Evolutionary conservation across 176 grass and related monocot species (phyloP).

Genomic region (Elymus sibiricus): DNA sequence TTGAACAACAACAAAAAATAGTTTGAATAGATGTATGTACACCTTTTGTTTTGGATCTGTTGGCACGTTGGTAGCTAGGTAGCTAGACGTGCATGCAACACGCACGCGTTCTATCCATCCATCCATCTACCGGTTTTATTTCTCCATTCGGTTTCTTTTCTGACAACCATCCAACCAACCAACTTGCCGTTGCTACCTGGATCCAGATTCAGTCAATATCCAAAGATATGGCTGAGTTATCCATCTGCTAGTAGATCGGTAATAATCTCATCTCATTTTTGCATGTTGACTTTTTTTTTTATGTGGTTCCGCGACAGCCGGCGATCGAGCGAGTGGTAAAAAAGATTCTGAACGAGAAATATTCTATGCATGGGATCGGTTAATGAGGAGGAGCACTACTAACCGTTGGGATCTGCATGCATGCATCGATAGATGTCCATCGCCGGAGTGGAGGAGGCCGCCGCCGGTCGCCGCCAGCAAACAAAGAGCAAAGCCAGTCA

Average conservation of each 20-base stretch:
- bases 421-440: neutral
- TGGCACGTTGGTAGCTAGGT: no score
- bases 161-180: neutral
- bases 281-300: no score
- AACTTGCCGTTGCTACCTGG: neutral
- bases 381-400: neutral
- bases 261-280: neutral
- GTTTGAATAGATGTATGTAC: no score
- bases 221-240: neutral
- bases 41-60: neutral
- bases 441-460: neutral
- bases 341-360: neutral
- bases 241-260: neutral
- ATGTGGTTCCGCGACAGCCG: neutral
- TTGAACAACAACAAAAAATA: no score
- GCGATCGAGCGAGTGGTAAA: neutral
- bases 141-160: neutral
- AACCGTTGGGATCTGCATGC: conserved; percentile 14
- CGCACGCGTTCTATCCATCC: neutral
- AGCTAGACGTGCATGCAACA: neutral
- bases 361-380: neutral
- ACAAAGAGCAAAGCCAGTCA: neutral
- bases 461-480: neutral
- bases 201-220: neutral
- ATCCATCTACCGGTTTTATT: neutral